Conservation (phyloP, 805 yeast genomes). For the Candida cerambycidarum region DNA sequence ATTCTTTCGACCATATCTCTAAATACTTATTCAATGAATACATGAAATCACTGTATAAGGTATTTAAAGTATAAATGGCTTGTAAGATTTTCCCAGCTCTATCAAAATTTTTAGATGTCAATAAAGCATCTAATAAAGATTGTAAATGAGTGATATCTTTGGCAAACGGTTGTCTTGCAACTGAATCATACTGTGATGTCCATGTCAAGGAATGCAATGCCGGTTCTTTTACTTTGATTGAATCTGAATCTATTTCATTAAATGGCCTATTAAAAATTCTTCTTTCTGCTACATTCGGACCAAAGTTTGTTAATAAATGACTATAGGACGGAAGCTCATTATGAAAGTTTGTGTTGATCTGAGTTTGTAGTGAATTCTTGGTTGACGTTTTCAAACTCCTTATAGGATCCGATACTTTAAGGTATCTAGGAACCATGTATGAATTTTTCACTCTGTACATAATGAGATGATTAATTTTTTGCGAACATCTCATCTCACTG, state of each 20-base stretch:
- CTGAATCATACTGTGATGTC: constrained; percentile 44
- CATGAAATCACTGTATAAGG: constrained; percentile 46
- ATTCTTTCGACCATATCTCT: constrained; percentile 36
- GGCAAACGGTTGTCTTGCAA: constrained; percentile 44
- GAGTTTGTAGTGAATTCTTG: constrained; percentile 2
- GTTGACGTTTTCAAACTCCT: constrained; percentile 1
- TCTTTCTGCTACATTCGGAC: constrained; percentile 1
- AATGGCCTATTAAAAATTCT: constrained; percentile 9
- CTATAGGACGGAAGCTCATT: constrained; percentile 5
- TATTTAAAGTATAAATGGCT: constrained; percentile 55
- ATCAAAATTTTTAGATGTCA: constrained; percentile 60
- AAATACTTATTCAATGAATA: constrained; percentile 71
- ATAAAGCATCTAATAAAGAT: constrained; percentile 76
- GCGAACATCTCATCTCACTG: constrained; percentile 5
- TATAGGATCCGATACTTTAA: background rate
- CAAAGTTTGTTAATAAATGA: constrained; percentile 1
- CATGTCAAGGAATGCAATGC: constrained; percentile 22
- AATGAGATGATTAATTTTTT: constrained; percentile 1
- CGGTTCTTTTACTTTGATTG: constrained; percentile 1
- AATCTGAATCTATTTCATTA: constrained; percentile 11
- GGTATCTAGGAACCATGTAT: constrained; percentile 1
- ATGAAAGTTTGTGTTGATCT: background rate
- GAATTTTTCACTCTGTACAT: constrained; percentile 7
- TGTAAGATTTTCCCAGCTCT: constrained; percentile 70
- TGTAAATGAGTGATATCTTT: constrained; percentile 67